Conservation (phyloP, 2,329 filamentous ascomycete genomes). For the Blastomyces emzantsi region DNA sequence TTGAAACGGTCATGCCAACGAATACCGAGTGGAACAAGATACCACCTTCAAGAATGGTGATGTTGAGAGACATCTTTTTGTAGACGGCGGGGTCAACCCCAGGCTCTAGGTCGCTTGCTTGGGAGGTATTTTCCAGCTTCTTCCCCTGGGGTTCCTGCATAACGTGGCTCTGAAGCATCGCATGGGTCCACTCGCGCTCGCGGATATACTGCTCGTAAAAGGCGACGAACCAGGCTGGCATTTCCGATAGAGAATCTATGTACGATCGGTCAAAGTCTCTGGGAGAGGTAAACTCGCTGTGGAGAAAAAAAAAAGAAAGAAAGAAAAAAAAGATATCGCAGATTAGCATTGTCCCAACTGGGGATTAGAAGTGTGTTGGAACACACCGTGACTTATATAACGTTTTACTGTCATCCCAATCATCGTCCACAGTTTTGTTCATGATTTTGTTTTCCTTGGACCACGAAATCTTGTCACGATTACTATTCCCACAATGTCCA, state of each 20-base stretch:
- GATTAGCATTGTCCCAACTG: not conserved
- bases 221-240: slow-evolving; percentile 14
- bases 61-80: slow-evolving; percentile 58
- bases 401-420: slow-evolving; percentile 12
- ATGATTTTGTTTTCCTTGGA: slow-evolving; percentile 13
- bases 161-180: slow-evolving; percentile 39
- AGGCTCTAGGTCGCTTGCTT: slow-evolving; percentile 24
- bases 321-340: not conserved
- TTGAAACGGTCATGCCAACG: slow-evolving; percentile 63
- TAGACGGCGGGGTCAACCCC: slow-evolving; percentile 35
- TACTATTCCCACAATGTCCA: not conserved
- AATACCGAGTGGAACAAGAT: slow-evolving; percentile 71
- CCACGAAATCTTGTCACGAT: slow-evolving; percentile 12
- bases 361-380: not conserved
- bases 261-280: slow-evolving; percentile 12
- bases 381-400: slow-evolving; percentile 10
- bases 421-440: slow-evolving; percentile 8
- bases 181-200: slow-evolving; percentile 51
- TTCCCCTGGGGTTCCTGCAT: not conserved
- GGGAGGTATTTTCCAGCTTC: not conserved
- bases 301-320: not conserved
- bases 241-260: slow-evolving; percentile 8
- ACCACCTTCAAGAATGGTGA: slow-evolving; percentile 61
- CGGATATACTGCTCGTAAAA: slow-evolving; percentile 49
- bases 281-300: slow-evolving; percentile 10